Percentiles rank a stretch among this genome's conserved stretches.
phyloP scores from a whole-genome alignment of 257 asterid genomes.

The Fraxinus excelsior region DNA sequence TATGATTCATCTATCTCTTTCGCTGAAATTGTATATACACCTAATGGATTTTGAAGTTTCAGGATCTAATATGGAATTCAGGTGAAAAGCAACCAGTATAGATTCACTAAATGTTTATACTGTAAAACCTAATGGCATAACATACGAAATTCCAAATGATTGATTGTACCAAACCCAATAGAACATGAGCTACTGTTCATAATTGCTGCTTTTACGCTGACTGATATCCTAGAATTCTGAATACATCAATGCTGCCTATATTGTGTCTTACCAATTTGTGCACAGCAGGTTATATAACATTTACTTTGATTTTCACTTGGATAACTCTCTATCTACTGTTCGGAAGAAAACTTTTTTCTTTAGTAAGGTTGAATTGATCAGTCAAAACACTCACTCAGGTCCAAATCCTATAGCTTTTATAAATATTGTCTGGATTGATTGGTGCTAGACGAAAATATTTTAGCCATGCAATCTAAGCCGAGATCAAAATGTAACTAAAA shows the following conservation, averaged over 20 bases:
- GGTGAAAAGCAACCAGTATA: not conserved
- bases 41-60: not conserved
- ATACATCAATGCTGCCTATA: not conserved
- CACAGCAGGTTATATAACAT: constrained; percentile 5
- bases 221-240: not conserved
- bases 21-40: not conserved
- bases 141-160: not conserved
- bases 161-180: not conserved
- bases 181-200: not conserved
- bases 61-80: not conserved
- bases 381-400: not conserved
- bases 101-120: not conserved
- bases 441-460: not conserved
- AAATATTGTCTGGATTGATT: not conserved
- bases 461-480: not conserved
- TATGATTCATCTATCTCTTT: not conserved
- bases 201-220: not conserved
- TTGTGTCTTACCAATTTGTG: not conserved
- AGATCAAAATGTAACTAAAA: not conserved
- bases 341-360: not conserved
- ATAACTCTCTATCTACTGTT: not conserved
- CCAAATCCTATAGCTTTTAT: not conserved
- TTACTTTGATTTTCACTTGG: not conserved
- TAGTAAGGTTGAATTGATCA: not conserved
- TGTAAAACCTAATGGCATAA: not conserved